phyloP scores from a whole-genome alignment of 106 monocot species.

The Dactylorhiza incarnata region DNA sequence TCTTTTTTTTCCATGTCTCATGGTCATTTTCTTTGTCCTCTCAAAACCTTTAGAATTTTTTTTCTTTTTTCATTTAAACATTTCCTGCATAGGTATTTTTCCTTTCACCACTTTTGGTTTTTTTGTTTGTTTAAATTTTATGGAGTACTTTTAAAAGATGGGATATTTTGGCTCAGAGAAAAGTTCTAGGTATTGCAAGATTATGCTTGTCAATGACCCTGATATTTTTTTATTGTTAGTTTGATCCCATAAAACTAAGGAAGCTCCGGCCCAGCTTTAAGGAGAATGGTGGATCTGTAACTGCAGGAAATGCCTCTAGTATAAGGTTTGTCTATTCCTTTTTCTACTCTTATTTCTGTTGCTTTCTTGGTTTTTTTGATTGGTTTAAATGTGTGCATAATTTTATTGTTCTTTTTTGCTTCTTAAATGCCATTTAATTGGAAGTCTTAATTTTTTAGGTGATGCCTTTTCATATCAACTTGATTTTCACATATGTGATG shows the following conservation, averaged over 20 bases:
- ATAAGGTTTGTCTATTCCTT: conserved; percentile 53
- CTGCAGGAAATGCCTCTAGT: conserved; percentile 97
- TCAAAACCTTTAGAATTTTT: not conserved
- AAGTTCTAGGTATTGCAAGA: not conserved
- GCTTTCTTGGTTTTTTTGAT: not conserved
- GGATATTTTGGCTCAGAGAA: too few relatives aligned
- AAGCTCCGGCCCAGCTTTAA: conserved; percentile 96
- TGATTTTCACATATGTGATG: not conserved
- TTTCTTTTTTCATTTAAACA: not conserved
- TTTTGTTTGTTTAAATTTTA: too few relatives aligned
- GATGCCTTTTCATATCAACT: not conserved
- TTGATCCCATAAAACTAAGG: conserved; percentile 82
- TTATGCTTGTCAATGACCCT: conserved; percentile 1
- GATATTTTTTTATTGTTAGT: conserved; percentile 34
- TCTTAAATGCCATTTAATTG: not conserved
- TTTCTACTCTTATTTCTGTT: not conserved
- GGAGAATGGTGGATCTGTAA: conserved; percentile 84
- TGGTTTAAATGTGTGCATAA: not conserved
- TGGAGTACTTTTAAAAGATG: not conserved
- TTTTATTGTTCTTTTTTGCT: not conserved
- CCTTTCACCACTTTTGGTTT: too few relatives aligned
- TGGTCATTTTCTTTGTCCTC: not conserved
- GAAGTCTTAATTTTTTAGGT: not conserved
- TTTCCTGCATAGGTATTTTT: too few relatives aligned
- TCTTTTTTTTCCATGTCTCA: not conserved